phyloP scores from a whole-genome alignment of 768 basidiomycete species.

The Mycena galopus region DNA sequence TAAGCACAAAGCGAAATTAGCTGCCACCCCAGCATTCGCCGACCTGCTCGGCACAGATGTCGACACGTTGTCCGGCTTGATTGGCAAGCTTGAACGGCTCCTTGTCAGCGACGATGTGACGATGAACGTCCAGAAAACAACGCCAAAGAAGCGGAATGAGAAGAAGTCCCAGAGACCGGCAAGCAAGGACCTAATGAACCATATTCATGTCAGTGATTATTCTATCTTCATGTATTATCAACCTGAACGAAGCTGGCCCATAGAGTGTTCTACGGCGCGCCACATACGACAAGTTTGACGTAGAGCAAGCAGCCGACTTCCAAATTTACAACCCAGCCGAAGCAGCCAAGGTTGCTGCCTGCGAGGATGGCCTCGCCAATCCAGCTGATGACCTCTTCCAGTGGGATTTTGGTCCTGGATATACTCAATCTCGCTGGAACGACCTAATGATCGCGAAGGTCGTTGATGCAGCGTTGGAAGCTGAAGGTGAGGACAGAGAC shows the following conservation, averaged over 20 bases:
- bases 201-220: constrained; percentile 15
- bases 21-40: constrained; percentile 20
- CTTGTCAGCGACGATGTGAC: constrained; percentile 17
- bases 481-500: constrained; percentile 14
- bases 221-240: constrained; percentile 8
- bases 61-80: constrained; percentile 7
- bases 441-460: constrained; percentile 21
- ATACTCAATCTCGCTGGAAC: constrained; percentile 28
- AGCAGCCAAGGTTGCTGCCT: constrained; percentile 6
- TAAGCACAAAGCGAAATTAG: not conserved
- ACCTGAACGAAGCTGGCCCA: constrained; percentile 17
- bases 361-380: constrained; percentile 6
- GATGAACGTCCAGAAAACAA: constrained; percentile 17
- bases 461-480: constrained; percentile 19
- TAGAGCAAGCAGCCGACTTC: constrained; percentile 27
- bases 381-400: constrained; percentile 13
- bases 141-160: constrained; percentile 14
- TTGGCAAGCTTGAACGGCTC: constrained; percentile 17
- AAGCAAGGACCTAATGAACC: constrained; percentile 8
- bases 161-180: constrained; percentile 11
- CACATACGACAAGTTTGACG: constrained; percentile 18
- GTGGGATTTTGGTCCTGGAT: constrained; percentile 32
- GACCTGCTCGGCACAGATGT: constrained; percentile 27
- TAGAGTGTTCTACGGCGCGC: constrained; percentile 15
- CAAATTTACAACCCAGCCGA: constrained; percentile 24